phyloP scores from a whole-genome alignment of 2,329 filamentous ascomycete species.

The Fusarium transvaalense region DNA sequence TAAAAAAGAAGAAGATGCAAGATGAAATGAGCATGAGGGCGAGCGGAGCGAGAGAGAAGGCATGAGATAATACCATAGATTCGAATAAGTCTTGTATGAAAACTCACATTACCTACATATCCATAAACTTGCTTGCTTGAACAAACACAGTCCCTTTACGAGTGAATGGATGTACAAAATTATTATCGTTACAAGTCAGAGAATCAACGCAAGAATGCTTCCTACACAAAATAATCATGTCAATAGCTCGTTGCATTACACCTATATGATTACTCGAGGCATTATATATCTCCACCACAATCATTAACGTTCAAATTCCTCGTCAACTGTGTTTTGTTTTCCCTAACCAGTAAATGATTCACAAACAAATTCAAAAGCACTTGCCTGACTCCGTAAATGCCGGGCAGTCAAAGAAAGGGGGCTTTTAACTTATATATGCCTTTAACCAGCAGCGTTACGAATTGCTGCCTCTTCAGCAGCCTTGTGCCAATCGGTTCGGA shows the following conservation, averaged over 20 bases:
- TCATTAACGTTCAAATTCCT: neutral
- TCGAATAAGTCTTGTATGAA: constrained; percentile 38
- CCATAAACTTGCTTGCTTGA: constrained; percentile 11
- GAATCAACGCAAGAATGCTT: no score
- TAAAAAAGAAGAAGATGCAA: constrained; percentile 31
- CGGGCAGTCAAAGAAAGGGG: neutral
- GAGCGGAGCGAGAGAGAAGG: constrained; percentile 1
- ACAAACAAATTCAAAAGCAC: neutral
- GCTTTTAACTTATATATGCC: no score
- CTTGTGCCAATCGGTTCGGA: constrained; percentile 65
- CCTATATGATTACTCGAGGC: neutral
- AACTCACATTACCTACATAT: constrained; percentile 5
- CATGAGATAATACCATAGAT: constrained; percentile 44
- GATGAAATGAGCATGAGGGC: constrained; percentile 9
- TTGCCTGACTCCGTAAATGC: neutral
- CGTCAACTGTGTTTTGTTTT: neutral
- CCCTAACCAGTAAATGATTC: neutral
- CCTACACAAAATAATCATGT: neutral
- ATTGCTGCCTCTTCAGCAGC: constrained; percentile 66
- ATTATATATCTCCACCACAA: neutral
- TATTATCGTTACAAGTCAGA: neutral
- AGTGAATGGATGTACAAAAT: neutral
- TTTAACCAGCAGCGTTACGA: constrained; percentile 61
- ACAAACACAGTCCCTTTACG: neutral
- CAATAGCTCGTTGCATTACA: neutral